Evolutionary conservation across 257 asterid genomes (phyloP), one percentile per base, ranked within the genome.

Genomic region (Capsicum chinense): DNA sequence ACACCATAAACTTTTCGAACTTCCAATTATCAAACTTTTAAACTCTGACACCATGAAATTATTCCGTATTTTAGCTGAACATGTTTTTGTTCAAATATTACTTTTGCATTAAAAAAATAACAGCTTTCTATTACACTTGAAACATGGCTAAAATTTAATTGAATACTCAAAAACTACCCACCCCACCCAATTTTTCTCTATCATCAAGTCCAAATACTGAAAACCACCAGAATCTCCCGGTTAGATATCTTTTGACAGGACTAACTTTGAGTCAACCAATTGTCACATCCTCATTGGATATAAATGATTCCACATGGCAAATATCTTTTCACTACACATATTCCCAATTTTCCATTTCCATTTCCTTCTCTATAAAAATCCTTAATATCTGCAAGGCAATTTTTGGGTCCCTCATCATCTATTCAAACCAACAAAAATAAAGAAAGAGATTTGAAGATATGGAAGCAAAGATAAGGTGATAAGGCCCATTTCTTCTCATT

Each of bases 391-490:
- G 66, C 69, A 1, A 84, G 88, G 79, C 86, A 83, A 57, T 9
- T 44, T 3, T 1, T 17, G 87, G 92, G 85, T 0, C 90, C 91
- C 47, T 0, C 83, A 35, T 83, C 88, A 91, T 92, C 90, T 90
- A 37, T 42, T 76, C 79, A 73, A 58, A 83, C 98, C 93, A 92
- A 90, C 89, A 81, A 88, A 88, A 86, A 50, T 87, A 79, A 79
- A 90, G 95, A 89, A 91, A 86, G 80, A 87, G 93, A 89, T 88
- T 74, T 86, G 62, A 78, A 89, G 96, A 92, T 92, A 91, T 89
- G 93, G 88, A 87, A 87, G 8, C 76, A 10, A 9, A 86, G 94
- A 90, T 91, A 91, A 90, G 93, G 97, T 92, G 98, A 95, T 94
- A 95, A 94, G 93, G 37, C 62, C 62, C 37, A 15, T 84, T 86